Evolutionary conservation across 2,329 filamentous ascomycete species (phyloP), one percentile per base, ranked within the genome.

Genomic region (Fusarium ambrosium): DNA sequence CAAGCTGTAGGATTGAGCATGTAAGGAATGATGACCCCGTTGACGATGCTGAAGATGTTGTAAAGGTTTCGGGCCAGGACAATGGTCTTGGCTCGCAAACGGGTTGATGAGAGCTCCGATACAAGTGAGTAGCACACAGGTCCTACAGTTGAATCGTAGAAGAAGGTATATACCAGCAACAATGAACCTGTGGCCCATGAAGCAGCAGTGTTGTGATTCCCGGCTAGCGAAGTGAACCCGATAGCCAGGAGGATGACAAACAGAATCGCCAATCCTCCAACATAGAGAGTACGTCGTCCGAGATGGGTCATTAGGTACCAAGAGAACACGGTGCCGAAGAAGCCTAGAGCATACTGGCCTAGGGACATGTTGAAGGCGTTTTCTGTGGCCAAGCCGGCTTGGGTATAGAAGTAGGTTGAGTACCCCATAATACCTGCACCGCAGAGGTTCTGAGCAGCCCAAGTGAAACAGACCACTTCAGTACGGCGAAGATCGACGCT

Each of bases 101-200:
- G 79, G 16, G 80, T 81, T 6, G 81, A 78, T 6, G 79, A 76
- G 11, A 82, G 79, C 74, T 84, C 81, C 41, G 81, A 79, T 2
- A 80, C 78, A 58, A 84, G 89, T 0, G 94, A 95, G 84, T 96
- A 97, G 84, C 93, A 94, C n/a, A 97, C 94, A 66, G 65, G 82
- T 4, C 81, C 82, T 20, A 83, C 79, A n/a, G 81, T 82, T 29
- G 76, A 71, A 62, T 83, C 76, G 65, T 82, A 83, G 43, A 84
- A 80, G 60, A 85, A 82, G n/a, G 83, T 84, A 79, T 85, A 86
- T 62, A 84, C 79, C 32, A 82, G 72, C 14, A 81, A 78, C 73
- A 89, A 78, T 6, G 83, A 81, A 13, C 86, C 88, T 5, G 85
- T 85, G 2, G 83, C 84, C 81, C 83, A 86, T n/a, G 85, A 84